These are phyloP conservation scores for Pythium aphanidermatum DNA, from an alignment of 352 stramenopile species.

Conservation along the genomic window DNA sequence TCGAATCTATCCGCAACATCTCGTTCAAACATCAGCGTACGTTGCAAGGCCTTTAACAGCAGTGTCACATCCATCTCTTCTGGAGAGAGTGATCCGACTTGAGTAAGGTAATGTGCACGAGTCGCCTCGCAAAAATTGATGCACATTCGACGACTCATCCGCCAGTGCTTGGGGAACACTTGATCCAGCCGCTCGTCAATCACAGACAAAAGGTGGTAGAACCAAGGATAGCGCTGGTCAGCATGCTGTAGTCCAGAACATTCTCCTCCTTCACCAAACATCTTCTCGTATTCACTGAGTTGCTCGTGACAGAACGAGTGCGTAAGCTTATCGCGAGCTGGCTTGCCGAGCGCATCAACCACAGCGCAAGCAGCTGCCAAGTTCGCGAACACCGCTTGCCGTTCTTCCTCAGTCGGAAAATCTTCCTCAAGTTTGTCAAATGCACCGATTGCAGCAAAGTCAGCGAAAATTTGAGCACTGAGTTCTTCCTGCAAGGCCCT, in stretches of 20 bases:
- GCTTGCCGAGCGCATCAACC: conserved; percentile 63
- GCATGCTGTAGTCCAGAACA: conserved; percentile 47
- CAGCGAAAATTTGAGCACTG: conserved; percentile 82
- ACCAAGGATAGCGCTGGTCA: conserved; percentile 74
- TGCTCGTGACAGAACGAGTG: conserved; percentile 68
- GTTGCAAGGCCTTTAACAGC: conserved; percentile 63
- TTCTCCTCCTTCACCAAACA: conserved; percentile 57
- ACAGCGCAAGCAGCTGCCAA: conserved; percentile 57
- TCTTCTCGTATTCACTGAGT: conserved; percentile 48
- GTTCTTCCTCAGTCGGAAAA: conserved; percentile 59
- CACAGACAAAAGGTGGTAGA: conserved; percentile 61
- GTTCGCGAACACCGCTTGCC: conserved; percentile 61
- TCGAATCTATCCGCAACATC: conserved; percentile 69
- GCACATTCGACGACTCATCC: conserved; percentile 91
- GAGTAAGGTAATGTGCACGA: conserved; percentile 54
- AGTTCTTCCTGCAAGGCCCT: conserved; percentile 87
- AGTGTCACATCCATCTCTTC: conserved; percentile 74
- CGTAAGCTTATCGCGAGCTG: conserved; percentile 63
- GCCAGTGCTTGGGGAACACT: conserved; percentile 96
- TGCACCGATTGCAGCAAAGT: conserved; percentile 83
- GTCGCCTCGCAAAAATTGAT: conserved; percentile 91
- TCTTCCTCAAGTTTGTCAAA: conserved; percentile 72
- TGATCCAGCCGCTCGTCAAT: conserved; percentile 85
- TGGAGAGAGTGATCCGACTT: conserved; percentile 56
- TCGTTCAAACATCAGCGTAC: conserved; percentile 75